These are phyloP conservation scores for Cucurbita moschata DNA, from an alignment of 306 rosid species.

Conservation along the genomic window DNA sequence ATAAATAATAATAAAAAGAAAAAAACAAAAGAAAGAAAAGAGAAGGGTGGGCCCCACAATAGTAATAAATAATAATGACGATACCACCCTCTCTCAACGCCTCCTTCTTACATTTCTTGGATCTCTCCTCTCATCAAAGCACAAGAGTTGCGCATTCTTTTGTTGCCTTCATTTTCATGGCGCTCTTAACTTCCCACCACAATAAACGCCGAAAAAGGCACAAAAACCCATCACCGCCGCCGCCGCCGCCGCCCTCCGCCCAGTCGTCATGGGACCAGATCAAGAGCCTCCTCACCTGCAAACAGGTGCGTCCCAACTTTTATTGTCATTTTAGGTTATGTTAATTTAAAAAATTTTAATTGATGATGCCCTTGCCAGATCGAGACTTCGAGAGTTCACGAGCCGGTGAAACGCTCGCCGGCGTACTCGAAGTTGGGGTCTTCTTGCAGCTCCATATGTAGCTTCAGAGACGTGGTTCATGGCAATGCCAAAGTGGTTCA, in stretches of 20 bases:
- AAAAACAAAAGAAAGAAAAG: not conserved
- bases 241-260: not conserved
- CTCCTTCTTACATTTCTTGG: not conserved
- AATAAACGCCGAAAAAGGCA: slow-evolving; percentile 12
- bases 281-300: slow-evolving; percentile 73
- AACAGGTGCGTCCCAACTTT: slow-evolving; percentile 18
- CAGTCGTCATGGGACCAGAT: slow-evolving; percentile 79
- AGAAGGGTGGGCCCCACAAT: not conserved
- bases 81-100: not conserved
- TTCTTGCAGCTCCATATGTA: slow-evolving; percentile 89
- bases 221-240: slow-evolving; percentile 14
- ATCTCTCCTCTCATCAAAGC: not conserved
- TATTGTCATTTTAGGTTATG: no score
- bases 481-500: slow-evolving; percentile 76
- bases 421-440: slow-evolving; percentile 57
- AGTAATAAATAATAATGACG: not conserved
- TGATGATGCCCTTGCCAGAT: not conserved
- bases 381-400: slow-evolving; percentile 61
- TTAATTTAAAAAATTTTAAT: no score
- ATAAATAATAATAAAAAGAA: not conserved
- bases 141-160: no score
- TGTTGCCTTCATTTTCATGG: not conserved
- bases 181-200: not conserved
- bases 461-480: slow-evolving; percentile 74
- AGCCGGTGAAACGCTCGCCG: slow-evolving; percentile 35